Evolutionary conservation across 1,284 basidiomycete species (phyloP).

Genomic region (Papiliotrema laurentii): DNA sequence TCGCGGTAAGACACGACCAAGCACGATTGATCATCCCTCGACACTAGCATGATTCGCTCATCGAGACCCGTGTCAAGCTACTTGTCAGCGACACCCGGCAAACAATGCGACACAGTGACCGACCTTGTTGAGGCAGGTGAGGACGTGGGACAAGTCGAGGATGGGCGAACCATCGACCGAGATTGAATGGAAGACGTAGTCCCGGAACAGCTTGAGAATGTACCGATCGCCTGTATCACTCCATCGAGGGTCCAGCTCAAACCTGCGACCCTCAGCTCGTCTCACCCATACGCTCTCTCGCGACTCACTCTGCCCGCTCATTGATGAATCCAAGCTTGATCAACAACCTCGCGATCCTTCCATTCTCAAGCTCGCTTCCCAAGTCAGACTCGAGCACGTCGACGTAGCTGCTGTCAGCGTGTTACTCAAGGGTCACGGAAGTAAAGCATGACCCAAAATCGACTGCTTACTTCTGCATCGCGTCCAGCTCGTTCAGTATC

Average conservation of each 20-base stretch:
- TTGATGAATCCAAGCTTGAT: constrained; percentile 98
- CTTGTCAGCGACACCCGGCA: not conserved
- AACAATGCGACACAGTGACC: constrained; percentile 4
- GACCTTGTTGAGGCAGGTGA: constrained; percentile 86
- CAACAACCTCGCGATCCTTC: constrained; percentile 81
- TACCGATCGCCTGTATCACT: constrained; percentile 98
- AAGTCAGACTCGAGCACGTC: constrained; percentile 83
- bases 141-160: constrained; percentile 84
- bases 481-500: constrained; percentile 76
- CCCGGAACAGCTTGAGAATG: constrained; percentile 95
- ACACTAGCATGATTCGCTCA: constrained; percentile 90
- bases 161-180: constrained; percentile 87
- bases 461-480: constrained; percentile 63
- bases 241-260: constrained; percentile 92
- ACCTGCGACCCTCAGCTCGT: constrained; percentile 54
- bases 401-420: constrained; percentile 55
- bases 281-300: constrained; percentile 74
- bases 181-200: constrained; percentile 97
- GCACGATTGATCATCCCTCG: constrained; percentile 88
- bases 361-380: constrained; percentile 92
- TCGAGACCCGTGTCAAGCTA: constrained; percentile 89
- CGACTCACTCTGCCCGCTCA: constrained; percentile 85
- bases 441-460: not conserved
- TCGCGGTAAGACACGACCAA: constrained; percentile 94
- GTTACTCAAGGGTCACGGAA: not conserved